phyloP scores from a whole-genome alignment of 345 rosid genomes.

The Erucastrum elatum region DNA sequence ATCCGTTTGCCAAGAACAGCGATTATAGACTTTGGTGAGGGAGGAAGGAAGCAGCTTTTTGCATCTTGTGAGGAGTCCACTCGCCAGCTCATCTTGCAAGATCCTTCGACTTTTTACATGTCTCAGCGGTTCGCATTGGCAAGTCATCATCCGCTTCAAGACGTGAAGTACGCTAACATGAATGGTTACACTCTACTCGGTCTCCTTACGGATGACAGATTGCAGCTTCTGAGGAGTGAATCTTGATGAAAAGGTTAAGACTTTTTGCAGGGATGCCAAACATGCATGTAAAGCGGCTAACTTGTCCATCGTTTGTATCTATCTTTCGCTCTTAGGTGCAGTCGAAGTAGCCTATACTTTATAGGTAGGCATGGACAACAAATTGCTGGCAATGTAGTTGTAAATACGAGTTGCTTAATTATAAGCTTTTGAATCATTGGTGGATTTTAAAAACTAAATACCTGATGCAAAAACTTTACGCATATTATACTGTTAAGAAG shows the following conservation, averaged over 20 bases:
- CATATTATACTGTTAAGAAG: background rate
- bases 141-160: constrained; percentile 54
- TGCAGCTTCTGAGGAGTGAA: constrained; percentile 57
- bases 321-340: background rate
- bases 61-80: constrained; percentile 69
- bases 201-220: constrained; percentile 56
- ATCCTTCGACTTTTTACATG: constrained; percentile 54
- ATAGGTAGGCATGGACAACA: background rate
- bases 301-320: constrained; percentile 3
- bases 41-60: constrained; percentile 44
- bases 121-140: constrained; percentile 49
- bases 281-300: constrained; percentile 24
- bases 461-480: background rate
- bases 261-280: constrained; percentile 15
- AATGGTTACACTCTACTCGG: constrained; percentile 50
- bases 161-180: constrained; percentile 48
- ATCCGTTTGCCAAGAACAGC: constrained; percentile 68
- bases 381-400: background rate
- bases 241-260: constrained; percentile 25
- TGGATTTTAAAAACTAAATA: background rate
- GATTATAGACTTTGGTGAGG: constrained; percentile 50
- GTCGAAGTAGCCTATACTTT: background rate
- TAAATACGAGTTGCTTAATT: background rate
- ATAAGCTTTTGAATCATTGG: background rate
- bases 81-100: constrained; percentile 57